phyloP scores from a whole-genome alignment of 352 stramenopile species.

The Phytophthora cactorum region DNA sequence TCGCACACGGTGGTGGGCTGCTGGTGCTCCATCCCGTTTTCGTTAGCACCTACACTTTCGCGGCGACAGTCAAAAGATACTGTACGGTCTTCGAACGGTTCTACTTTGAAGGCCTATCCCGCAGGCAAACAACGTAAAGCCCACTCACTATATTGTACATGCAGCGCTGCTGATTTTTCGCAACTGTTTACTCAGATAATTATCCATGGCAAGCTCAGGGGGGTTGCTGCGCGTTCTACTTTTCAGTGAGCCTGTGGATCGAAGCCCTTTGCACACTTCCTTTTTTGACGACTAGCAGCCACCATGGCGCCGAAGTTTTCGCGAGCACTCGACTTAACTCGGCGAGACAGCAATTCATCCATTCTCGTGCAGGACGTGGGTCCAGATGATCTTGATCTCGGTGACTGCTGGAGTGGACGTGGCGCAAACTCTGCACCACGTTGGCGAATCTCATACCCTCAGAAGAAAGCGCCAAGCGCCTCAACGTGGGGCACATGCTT shows the following conservation, averaged over 20 bases:
- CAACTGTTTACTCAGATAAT: neutral
- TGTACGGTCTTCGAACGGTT: neutral
- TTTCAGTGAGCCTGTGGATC: conserved; percentile 8
- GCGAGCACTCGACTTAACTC: neutral
- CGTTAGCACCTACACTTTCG: too few relatives aligned
- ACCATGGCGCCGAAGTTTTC: conserved; percentile 17
- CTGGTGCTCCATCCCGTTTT: neutral
- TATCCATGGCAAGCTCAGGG: conserved; percentile 4
- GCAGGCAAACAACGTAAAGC: too few relatives aligned
- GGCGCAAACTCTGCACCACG: neutral
- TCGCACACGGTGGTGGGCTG: too few relatives aligned
- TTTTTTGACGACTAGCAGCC: conserved; percentile 7
- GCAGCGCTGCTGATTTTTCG: conserved; percentile 16
- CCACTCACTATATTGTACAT: too few relatives aligned
- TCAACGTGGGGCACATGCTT: conserved; percentile 20
- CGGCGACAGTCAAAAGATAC: neutral
- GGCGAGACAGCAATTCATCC: conserved; percentile 8
- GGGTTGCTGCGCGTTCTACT: conserved; percentile 18
- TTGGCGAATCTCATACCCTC: conserved; percentile 13
- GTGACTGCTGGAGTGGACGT: conserved; percentile 14
- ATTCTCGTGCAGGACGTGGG: conserved; percentile 27
- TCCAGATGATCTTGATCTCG: conserved; percentile 14
- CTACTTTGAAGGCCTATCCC: neutral
- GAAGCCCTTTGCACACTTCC: conserved; percentile 18
- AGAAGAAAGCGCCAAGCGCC: conserved; percentile 4